These are phyloP conservation scores for Lentinula novae-zelandiae DNA, from an alignment of 1,284 basidiomycete species.

Conservation along the genomic window DNA sequence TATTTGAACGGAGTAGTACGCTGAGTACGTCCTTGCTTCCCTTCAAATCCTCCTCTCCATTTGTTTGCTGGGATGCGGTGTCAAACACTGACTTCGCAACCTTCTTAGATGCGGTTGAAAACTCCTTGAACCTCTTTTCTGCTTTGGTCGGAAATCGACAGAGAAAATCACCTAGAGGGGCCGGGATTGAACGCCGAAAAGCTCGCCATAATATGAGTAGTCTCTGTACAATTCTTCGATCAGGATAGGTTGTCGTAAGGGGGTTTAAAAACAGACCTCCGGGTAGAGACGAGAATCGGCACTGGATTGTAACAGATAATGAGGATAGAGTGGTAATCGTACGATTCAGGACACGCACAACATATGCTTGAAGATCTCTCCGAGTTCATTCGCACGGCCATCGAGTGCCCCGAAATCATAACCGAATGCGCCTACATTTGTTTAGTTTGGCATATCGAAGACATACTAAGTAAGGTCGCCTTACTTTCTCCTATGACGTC, in stretches of 20 bases:
- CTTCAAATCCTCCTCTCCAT: background rate
- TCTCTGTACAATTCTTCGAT: background rate
- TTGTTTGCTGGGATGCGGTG: background rate
- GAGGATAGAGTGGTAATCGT: background rate
- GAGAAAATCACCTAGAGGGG: background rate
- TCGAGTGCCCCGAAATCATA: constrained; percentile 20
- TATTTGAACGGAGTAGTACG: constrained; percentile 19
- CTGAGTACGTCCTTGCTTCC: constrained; percentile 7
- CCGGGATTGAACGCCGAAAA: background rate
- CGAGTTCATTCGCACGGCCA: constrained; percentile 19
- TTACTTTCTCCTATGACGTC: constrained; percentile 15
- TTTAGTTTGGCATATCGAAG: background rate
- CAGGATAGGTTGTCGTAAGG: background rate
- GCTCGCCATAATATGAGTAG: background rate
- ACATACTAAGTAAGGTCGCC: background rate
- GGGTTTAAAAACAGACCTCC: background rate
- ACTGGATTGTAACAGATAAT: background rate
- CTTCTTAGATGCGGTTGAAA: background rate
- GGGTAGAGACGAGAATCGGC: constrained; percentile 2
- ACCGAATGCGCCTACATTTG: constrained; percentile 16
- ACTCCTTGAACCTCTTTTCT: constrained; percentile 14
- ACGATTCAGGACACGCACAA: constrained; percentile 21
- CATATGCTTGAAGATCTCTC: constrained; percentile 23
- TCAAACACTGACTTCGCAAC: background rate
- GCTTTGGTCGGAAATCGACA: constrained; percentile 2